These are phyloP conservation scores for Coemansia biformis DNA, from an alignment of 192 early-diverging fungal genomes.

Conservation along the genomic window DNA sequence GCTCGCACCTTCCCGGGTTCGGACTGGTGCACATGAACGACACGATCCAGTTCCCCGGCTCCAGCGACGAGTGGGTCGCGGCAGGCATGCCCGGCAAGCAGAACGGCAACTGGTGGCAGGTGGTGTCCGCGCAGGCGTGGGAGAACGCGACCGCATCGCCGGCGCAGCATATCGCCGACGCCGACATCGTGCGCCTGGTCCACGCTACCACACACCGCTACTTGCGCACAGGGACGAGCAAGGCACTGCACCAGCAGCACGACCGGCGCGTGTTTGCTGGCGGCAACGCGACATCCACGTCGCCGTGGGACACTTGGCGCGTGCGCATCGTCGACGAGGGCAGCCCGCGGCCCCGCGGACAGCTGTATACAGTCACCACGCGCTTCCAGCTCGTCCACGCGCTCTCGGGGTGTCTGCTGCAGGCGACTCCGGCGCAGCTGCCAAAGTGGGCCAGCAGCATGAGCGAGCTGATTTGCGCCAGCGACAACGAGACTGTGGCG, in stretches of 20 bases:
- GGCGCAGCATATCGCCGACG: constrained; percentile 11
- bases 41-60: constrained; percentile 12
- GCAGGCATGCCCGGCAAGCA: constrained; percentile 32
- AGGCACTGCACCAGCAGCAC: constrained; percentile 6
- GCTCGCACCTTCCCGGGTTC: constrained; percentile 33
- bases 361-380: constrained; percentile 51
- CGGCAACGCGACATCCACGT: constrained; percentile 15
- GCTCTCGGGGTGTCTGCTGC: constrained; percentile 68
- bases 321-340: constrained; percentile 46
- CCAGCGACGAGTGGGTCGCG: constrained; percentile 6
- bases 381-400: constrained; percentile 63
- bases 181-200: constrained; percentile 39
- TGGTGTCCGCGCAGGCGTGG: constrained; percentile 8
- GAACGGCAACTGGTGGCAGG: constrained; percentile 27
- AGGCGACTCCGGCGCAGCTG: constrained; percentile 60
- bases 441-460: constrained; percentile 80
- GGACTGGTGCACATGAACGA: constrained; percentile 28
- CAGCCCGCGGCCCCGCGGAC: constrained; percentile 37
- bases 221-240: constrained; percentile 13
- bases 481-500: constrained; percentile 49
- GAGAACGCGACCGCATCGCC: constrained; percentile 12
- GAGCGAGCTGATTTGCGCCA: constrained; percentile 87
- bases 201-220: constrained; percentile 53
- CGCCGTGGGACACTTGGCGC: constrained; percentile 50
- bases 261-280: constrained; percentile 23